Evolutionary conservation across 768 basidiomycete species (phyloP).

Genomic region (Lactifluus pinguis): DNA sequence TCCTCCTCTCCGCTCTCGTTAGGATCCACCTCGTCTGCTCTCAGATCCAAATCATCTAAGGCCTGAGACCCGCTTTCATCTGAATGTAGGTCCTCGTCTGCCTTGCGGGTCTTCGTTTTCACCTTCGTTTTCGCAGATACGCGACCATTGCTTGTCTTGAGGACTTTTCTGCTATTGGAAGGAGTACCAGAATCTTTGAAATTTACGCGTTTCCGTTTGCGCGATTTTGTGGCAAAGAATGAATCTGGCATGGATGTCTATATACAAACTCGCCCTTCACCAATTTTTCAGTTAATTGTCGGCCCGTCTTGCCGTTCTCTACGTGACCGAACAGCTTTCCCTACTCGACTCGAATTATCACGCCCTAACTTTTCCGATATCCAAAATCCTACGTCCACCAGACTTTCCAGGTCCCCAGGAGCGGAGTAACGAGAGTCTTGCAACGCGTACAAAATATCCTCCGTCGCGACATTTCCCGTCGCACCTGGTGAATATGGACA

Average conservation of each 20-base stretch:
- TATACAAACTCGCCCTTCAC: background rate
- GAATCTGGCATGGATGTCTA: conserved; percentile 61
- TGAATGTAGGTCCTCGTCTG: conserved; percentile 60
- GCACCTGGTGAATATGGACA: conserved; percentile 96
- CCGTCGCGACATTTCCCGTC: conserved; percentile 91
- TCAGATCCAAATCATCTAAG: conserved; percentile 71
- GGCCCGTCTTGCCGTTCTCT: conserved; percentile 20
- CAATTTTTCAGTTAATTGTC: background rate
- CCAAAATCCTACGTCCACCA: conserved; percentile 79
- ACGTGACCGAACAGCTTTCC: conserved; percentile 56
- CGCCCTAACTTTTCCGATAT: conserved; percentile 59
- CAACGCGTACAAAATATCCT: conserved; percentile 83
- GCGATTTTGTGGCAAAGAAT: conserved; percentile 63
- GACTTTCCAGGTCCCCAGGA: conserved; percentile 51
- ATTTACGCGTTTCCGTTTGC: conserved; percentile 52
- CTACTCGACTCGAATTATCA: conserved; percentile 68
- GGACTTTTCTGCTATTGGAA: conserved; percentile 23
- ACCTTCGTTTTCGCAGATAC: conserved; percentile 13
- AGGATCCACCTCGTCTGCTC: conserved; percentile 42
- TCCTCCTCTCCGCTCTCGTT: conserved; percentile 75
- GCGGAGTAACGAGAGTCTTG: conserved; percentile 52
- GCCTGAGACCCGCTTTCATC: conserved; percentile 41
- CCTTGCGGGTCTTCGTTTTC: conserved; percentile 20
- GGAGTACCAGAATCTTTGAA: conserved; percentile 27
- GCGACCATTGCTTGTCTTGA: conserved; percentile 23